These are phyloP conservation scores for Jasminum sambac DNA, from an alignment of 257 asterid genomes.

Conservation along the genomic window DNA sequence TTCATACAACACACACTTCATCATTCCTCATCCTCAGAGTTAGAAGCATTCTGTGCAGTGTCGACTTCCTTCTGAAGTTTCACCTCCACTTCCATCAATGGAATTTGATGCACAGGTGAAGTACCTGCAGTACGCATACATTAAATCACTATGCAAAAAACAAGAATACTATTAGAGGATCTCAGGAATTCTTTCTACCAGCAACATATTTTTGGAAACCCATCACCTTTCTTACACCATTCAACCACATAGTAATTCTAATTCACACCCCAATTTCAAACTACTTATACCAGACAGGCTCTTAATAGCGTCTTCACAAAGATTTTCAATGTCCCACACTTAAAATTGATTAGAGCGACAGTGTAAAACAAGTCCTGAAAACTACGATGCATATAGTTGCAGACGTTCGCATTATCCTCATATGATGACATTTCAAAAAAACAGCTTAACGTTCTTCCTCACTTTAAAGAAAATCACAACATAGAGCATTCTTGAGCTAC, in stretches of 20 bases:
- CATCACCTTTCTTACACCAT: no score
- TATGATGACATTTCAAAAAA: not conserved
- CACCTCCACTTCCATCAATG: constrained; percentile 30
- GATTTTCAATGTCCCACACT: not conserved
- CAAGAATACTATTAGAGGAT: no score
- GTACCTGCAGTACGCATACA: constrained; percentile 32
- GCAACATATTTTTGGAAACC: no score
- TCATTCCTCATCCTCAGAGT: constrained; percentile 39
- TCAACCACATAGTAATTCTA: no score
- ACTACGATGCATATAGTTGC: not conserved
- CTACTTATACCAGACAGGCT: no score
- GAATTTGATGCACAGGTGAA: constrained; percentile 34
- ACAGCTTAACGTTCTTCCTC: not conserved
- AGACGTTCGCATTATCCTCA: not conserved
- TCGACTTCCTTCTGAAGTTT: constrained; percentile 22
- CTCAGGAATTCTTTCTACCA: no score
- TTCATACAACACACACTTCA: constrained; percentile 18
- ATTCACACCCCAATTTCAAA: no score
- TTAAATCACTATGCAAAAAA: not conserved
- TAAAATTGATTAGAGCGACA: not conserved
- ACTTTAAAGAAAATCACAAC: not conserved
- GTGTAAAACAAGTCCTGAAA: not conserved
- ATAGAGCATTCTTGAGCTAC: not conserved
- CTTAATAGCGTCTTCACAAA: not conserved
- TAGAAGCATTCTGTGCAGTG: constrained; percentile 16